Evolutionary conservation across 805 yeast species (phyloP).

Genomic region (Clavispora fructus): DNA sequence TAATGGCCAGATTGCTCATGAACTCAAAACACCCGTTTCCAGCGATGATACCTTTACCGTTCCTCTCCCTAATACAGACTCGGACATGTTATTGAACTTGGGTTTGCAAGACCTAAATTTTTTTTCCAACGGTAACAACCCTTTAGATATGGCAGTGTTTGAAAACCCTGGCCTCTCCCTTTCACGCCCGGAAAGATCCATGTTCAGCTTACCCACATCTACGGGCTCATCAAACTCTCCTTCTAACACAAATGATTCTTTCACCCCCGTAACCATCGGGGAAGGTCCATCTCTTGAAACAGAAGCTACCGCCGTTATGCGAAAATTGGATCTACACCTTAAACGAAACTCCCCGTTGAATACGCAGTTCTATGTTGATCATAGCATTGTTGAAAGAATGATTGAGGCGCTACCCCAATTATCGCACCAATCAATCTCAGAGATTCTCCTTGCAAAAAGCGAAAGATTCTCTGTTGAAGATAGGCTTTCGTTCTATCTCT

Average conservation of each 20-base stretch:
- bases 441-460: slow-evolving; percentile 20
- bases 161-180: not conserved
- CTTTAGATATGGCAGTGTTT: slow-evolving; percentile 32
- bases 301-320: slow-evolving; percentile 4
- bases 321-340: slow-evolving; percentile 16
- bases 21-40: not conserved
- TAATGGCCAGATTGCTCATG: not conserved
- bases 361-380: slow-evolving; percentile 36
- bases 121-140: slow-evolving; percentile 33
- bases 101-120: slow-evolving; percentile 35
- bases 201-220: slow-evolving; percentile 5
- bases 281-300: slow-evolving; percentile 5
- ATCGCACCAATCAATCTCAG: slow-evolving; percentile 20
- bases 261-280: slow-evolving; percentile 12
- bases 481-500: slow-evolving; percentile 32
- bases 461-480: slow-evolving; percentile 22
- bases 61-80: slow-evolving; percentile 1
- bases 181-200: not conserved
- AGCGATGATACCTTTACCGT: not conserved
- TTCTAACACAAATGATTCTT: slow-evolving; percentile 22
- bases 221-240: slow-evolving; percentile 30
- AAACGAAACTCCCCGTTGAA: slow-evolving; percentile 21
- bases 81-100: slow-evolving; percentile 8
- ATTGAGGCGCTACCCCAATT: slow-evolving; percentile 25
- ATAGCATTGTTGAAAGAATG: slow-evolving; percentile 30